Conservation (phyloP, 2,329 filamentous ascomycete species). For the Cytospora mali region DNA sequence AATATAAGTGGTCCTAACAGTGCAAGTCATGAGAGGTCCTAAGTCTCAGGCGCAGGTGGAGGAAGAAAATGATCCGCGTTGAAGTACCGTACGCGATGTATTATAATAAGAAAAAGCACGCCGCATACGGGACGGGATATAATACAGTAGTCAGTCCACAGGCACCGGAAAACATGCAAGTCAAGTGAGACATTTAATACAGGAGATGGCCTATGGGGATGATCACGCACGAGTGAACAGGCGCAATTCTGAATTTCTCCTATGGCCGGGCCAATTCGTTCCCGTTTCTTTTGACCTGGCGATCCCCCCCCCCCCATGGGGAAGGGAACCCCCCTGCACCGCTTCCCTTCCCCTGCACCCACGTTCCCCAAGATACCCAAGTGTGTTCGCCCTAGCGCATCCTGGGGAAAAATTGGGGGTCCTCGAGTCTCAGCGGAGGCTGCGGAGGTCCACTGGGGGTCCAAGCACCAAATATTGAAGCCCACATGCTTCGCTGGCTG, state of each 20-base stretch:
- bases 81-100: too few species aligned
- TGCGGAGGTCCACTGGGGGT: conserved; percentile 1
- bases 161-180: too few species aligned
- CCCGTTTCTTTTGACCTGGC: conserved; percentile 11
- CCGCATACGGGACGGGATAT: too few species aligned
- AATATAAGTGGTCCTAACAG: background rate
- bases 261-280: background rate
- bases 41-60: background rate
- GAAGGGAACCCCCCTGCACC: too few species aligned
- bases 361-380: conserved; percentile 8
- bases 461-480: background rate
- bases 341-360: conserved; percentile 13
- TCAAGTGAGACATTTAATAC: conserved; percentile 16
- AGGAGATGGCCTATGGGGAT: conserved; percentile 17
- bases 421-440: background rate
- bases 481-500: too few species aligned
- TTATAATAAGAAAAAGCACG: too few species aligned
- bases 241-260: background rate
- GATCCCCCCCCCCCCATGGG: conserved; percentile 2
- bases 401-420: conserved; percentile 23
- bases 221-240: background rate
- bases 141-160: too few species aligned
- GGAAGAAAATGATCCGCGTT: background rate
- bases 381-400: conserved; percentile 10
- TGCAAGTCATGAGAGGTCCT: background rate